phyloP scores from a whole-genome alignment of 345 rosid species.

The Eucalyptus pauciflora region DNA sequence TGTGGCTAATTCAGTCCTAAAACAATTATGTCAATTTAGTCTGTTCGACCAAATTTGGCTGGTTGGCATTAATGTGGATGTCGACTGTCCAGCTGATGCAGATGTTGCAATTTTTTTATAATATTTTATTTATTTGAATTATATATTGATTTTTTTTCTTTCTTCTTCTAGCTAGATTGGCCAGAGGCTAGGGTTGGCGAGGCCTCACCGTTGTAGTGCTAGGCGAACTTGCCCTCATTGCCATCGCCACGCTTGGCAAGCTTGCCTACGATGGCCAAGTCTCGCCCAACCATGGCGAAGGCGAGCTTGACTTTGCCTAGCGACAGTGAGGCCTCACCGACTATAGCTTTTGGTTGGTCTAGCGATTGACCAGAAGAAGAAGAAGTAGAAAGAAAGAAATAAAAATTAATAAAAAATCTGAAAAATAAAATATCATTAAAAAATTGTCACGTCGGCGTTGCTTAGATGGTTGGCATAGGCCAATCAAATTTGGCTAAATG shows the following conservation, averaged over 20 bases:
- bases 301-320: too few species aligned
- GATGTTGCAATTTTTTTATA: fast-evolving
- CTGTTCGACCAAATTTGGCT: fast-evolving
- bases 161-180: fast-evolving
- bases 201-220: fast-evolving
- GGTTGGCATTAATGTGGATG: fast-evolving
- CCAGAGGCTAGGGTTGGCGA: fast-evolving
- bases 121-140: too few species aligned
- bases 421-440: too few species aligned
- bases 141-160: too few species aligned
- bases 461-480: fast-evolving
- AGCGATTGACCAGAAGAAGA: fast-evolving
- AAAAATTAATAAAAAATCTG: too few species aligned
- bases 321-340: fast-evolving
- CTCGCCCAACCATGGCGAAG: fast-evolving
- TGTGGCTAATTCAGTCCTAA: fast-evolving
- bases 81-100: fast-evolving
- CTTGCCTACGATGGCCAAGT: too few species aligned
- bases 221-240: fast-evolving
- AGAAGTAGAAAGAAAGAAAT: too few species aligned
- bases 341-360: too few species aligned
- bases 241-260: fast-evolving
- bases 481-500: fast-evolving
- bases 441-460: too few species aligned
- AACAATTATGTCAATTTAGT: too few species aligned